Evolutionary conservation across 2,329 filamentous ascomycete genomes (phyloP), one percentile per base, ranked within the genome.

Genomic region (Teratosphaeria destructans): DNA sequence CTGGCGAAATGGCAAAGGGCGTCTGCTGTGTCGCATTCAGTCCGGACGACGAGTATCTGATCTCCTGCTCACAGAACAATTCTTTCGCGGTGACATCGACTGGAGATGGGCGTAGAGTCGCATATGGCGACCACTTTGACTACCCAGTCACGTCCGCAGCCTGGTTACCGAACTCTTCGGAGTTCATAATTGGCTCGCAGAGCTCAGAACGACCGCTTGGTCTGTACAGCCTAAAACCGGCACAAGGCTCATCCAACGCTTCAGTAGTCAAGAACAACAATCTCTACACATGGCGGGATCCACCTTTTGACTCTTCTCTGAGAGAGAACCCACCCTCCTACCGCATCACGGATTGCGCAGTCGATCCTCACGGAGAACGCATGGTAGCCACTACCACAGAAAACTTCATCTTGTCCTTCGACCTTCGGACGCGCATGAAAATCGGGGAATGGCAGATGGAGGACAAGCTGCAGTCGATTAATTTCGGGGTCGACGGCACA

Each of bases 11-110:
- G 16, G 63, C 64, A 12, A 63, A 65, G 2, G 87, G 89, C 0
- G 86, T 96, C 12, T 86, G 88, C 23, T 90, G 92, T 68, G 76
- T 95, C 3, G 81, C 89, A 1, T 99, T 94, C 90, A 96, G 92
- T 70, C 94, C 92, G 5, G 90, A 99, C 72, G 90, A 95, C 74
- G 82, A 82, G 1, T 89, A 89, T 75, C 79, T 99, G 37, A 85
- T 97, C 47, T 93, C 88, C 16, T 97, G 93, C 71, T 88, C 70
- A 11, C 66, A 70, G 55, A 70, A 66, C 61, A 71, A 71, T 59
- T 70, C 73, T 52, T 69, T 74, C 37, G 67, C 69, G 14, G 67
- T 74, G 19, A 65, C 72, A 49, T 64, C 66, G 57, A 63, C 70
- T 11, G 63, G 64, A 12, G 70, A 66, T 47, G 89, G 89, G 0